Conservation (phyloP, 169 alveolate genomes). For the Plasmodium falciparum region DNA sequence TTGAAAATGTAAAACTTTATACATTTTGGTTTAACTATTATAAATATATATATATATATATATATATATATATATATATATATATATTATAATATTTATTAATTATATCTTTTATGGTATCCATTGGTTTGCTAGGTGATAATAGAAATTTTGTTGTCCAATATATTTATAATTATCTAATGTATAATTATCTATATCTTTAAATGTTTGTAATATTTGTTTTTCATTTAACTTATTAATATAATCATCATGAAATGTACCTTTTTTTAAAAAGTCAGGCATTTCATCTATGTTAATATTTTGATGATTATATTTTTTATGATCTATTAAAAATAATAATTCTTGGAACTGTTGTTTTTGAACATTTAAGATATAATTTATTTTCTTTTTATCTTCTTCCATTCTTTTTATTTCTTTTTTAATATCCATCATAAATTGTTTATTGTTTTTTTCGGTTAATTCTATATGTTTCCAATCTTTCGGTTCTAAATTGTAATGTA, state of each 20-base stretch:
- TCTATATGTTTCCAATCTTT: conserved; percentile 65
- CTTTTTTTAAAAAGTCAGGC: conserved; percentile 49
- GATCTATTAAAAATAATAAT: conserved; percentile 35
- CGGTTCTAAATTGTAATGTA: conserved; percentile 72
- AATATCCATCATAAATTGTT: conserved; percentile 27
- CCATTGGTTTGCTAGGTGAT: conserved; percentile 67
- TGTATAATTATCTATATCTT: conserved; percentile 44
- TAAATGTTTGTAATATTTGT: conserved; percentile 2
- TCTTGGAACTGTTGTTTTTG: conserved; percentile 71
- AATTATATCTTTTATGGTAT: conserved; percentile 4
- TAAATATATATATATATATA: background rate
- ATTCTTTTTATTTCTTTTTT: conserved; percentile 52
- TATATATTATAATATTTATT: conserved; percentile 2
- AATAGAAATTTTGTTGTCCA: conserved; percentile 39
- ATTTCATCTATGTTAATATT: conserved; percentile 11
- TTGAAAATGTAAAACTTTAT: no score
- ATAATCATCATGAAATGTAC: conserved; percentile 2
- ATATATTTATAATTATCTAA: conserved; percentile 12
- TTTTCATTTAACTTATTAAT: conserved; percentile 6
- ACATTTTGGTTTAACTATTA: background rate
- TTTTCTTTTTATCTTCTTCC: conserved; percentile 65
- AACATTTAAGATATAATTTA: conserved; percentile 39
- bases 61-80: background rate
- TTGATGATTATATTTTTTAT: conserved; percentile 10
- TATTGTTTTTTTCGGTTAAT: conserved; percentile 38